Conservation (phyloP, 1,284 basidiomycete species). For the Sporisorium iseilematis-ciliati region DNA sequence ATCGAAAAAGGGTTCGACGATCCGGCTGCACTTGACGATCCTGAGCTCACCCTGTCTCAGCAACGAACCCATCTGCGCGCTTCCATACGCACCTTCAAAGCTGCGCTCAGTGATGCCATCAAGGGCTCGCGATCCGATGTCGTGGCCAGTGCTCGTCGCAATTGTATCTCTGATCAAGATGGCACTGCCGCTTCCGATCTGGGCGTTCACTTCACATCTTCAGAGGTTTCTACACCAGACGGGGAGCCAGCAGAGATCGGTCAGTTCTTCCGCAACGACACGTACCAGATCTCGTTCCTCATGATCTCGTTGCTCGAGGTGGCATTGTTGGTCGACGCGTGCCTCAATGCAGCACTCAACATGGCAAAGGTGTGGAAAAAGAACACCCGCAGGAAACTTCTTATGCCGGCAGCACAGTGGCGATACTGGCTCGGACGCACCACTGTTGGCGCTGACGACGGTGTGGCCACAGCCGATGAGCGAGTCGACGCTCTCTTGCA, state of each 20-base stretch:
- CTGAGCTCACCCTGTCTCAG: slow-evolving; percentile 13
- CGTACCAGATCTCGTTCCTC: slow-evolving; percentile 55
- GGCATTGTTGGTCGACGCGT: slow-evolving; percentile 36
- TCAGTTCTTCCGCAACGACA: slow-evolving; percentile 45
- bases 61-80: slow-evolving; percentile 22
- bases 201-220: background rate
- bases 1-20: background rate
- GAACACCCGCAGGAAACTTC: slow-evolving; percentile 14
- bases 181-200: background rate
- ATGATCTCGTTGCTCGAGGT: slow-evolving; percentile 60
- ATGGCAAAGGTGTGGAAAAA: slow-evolving; percentile 21
- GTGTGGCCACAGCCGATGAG: slow-evolving; percentile 21
- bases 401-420: slow-evolving; percentile 41
- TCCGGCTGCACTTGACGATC: background rate
- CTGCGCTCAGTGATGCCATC: slow-evolving; percentile 28
- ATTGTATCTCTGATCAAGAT: background rate
- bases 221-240: background rate
- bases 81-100: slow-evolving; percentile 36
- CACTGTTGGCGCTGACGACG: slow-evolving; percentile 9
- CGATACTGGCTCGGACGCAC: slow-evolving; percentile 39
- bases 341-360: slow-evolving; percentile 28
- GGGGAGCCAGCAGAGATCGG: slow-evolving; percentile 7
- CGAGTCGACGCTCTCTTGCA: slow-evolving; percentile 33
- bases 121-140: slow-evolving; percentile 17
- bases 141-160: background rate